phyloP scores from a whole-genome alignment of 768 basidiomycete genomes.

The Psilocybe sp. region DNA sequence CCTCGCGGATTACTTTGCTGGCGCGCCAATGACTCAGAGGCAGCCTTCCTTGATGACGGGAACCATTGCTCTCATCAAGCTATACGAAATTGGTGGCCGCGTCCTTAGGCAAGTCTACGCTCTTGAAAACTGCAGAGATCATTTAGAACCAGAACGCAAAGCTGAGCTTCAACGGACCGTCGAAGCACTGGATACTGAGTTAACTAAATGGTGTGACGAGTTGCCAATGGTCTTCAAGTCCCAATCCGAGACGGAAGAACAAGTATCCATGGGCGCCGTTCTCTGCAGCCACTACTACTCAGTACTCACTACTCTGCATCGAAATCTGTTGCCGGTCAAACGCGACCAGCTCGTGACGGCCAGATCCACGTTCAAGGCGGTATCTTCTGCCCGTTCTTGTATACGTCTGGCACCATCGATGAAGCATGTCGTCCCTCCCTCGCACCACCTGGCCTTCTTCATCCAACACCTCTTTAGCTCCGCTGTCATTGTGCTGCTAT shows the following conservation, averaged over 20 bases:
- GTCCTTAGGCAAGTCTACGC: slow-evolving; percentile 83
- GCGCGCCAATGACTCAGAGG: slow-evolving; percentile 52
- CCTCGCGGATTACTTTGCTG: slow-evolving; percentile 69
- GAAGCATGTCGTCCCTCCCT: slow-evolving; percentile 79
- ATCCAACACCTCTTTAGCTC: slow-evolving; percentile 89
- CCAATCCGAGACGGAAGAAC: slow-evolving; percentile 67
- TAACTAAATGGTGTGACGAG: slow-evolving; percentile 82
- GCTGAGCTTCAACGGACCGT: slow-evolving; percentile 76
- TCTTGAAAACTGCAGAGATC: slow-evolving; percentile 72
- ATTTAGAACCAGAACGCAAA: slow-evolving; percentile 70
- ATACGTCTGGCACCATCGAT: slow-evolving; percentile 84
- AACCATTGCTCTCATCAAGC: slow-evolving; percentile 66
- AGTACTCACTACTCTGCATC: slow-evolving; percentile 81
- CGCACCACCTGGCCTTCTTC: slow-evolving; percentile 86
- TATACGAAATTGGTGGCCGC: slow-evolving; percentile 84
- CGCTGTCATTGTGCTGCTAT: slow-evolving; percentile 80
- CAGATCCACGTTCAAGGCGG: slow-evolving; percentile 76
- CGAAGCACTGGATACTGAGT: slow-evolving; percentile 71
- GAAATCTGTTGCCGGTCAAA: slow-evolving; percentile 81
- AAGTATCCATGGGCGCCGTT: slow-evolving; percentile 83
- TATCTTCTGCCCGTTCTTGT: slow-evolving; percentile 81
- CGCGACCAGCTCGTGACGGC: slow-evolving; percentile 67
- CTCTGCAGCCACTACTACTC: slow-evolving; percentile 90
- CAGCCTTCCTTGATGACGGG: slow-evolving; percentile 79
- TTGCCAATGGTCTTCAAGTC: slow-evolving; percentile 76